Base-by-base conservation (phyloP, 2,329 filamentous ascomycete genomes). In the Exophiala xenobiotica region DNA sequence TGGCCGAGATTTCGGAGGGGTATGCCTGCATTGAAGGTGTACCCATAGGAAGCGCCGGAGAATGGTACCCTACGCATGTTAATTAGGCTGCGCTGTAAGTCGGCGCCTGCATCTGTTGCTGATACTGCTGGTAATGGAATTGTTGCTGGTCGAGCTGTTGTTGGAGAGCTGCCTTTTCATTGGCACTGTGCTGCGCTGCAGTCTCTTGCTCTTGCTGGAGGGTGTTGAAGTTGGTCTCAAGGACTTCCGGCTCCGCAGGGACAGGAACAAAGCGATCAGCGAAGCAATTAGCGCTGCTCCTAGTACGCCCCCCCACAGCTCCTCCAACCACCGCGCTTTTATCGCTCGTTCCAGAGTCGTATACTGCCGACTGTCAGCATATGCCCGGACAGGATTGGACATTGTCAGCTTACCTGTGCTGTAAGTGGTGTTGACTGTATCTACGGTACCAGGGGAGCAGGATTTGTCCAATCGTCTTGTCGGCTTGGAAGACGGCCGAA, bases 381-480 rank as follows among this genome's bases (percentile, higher is more conserved):
- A 20, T 18, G 22, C 16, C 26, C 11, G 8, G 18, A 43, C 16
- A 26, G 11, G n/a, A 23, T 40, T 24, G 14, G 20, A 20, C n/a
- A n/a, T n/a, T n/a, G 14, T 18, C 38, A 23, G 26, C 46, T 27
- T 35, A 49, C 46, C 14, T 5, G 27, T 49, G 27, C 44, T 54
- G 46, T 42, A 54, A 5, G 52, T 54, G 16, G 52, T 51, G 39
- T 54, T 54, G 7, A 54, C 31, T 20, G 40, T 35, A n/a, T 31
- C 16, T 20, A 24, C 31, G 11, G 47, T 42, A 19, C 48, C 52
- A 18, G n/a, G 52, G 52, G 11, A 54, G 22, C 14, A 51, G 41
- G 7, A 54, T 40, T 33, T 51, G 44, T 18, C 52, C 52, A 22
- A 51, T 51, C 20, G 48, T 33, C 20, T 39, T 23, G 29, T 51